These are phyloP conservation scores for Acrocalymma vagum DNA, from an alignment of 2,329 filamentous ascomycete species.

Conservation along the genomic window DNA sequence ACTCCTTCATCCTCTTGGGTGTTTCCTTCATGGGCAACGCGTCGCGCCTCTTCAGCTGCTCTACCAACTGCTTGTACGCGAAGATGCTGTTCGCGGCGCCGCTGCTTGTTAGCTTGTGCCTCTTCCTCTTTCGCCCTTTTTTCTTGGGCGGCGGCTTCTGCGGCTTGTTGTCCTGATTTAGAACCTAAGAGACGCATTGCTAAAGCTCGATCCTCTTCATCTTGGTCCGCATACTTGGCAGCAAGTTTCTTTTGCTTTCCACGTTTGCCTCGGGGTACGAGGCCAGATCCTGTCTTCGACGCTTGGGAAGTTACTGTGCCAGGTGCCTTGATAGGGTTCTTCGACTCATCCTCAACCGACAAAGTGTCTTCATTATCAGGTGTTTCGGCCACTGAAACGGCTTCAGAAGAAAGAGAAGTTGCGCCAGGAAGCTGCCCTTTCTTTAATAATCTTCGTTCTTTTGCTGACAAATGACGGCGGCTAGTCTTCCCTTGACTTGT, in stretches of 20 bases:
- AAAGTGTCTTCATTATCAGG: constrained; percentile 44
- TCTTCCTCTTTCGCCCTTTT: constrained; percentile 77
- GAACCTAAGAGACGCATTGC: constrained; percentile 90
- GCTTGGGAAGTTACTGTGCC: constrained; percentile 38
- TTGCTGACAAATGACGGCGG: constrained; percentile 47
- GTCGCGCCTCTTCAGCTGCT: constrained; percentile 76
- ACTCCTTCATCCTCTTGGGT: constrained; percentile 60
- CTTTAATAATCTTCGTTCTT: constrained; percentile 47
- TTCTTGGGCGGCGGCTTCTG: constrained; percentile 67
- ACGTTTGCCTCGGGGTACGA: constrained; percentile 73
- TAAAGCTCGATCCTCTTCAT: constrained; percentile 87
- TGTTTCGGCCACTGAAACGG: constrained; percentile 16
- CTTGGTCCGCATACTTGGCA: constrained; percentile 90
- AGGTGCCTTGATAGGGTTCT: constrained; percentile 24
- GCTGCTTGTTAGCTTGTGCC: constrained; percentile 73
- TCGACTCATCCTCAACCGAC: constrained; percentile 24
- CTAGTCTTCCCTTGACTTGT: constrained; percentile 28
- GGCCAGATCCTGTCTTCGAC: constrained; percentile 36
- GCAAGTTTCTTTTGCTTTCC: constrained; percentile 88
- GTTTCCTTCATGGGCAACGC: constrained; percentile 44
- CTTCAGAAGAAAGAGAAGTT: constrained; percentile 17
- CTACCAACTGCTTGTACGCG: constrained; percentile 78
- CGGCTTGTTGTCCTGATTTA: constrained; percentile 71
- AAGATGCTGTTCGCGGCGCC: constrained; percentile 81
- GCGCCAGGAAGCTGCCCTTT: constrained; percentile 41